phyloP scores from a whole-genome alignment of 805 yeast species.

The Pichia gijzeniarum region DNA sequence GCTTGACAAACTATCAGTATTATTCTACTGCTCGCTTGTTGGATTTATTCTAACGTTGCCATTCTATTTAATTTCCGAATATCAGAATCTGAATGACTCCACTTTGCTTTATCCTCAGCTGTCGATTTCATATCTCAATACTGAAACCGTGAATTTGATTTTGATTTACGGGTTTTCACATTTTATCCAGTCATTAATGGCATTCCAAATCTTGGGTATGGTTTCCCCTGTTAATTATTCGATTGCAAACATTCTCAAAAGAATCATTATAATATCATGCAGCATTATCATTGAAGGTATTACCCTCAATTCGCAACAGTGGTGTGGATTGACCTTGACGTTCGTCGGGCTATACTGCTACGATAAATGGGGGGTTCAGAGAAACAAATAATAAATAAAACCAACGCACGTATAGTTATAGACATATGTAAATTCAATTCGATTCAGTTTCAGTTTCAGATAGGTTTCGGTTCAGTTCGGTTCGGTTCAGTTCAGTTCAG shows the following conservation, averaged over 20 bases:
- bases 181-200: slow-evolving; percentile 65
- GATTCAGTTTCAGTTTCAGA: not conserved
- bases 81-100: slow-evolving; percentile 17
- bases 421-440: not conserved
- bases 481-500: not conserved
- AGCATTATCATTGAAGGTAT: slow-evolving; percentile 59
- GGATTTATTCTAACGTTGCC: slow-evolving; percentile 67
- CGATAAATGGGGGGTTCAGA: slow-evolving; percentile 56
- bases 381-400: slow-evolving; percentile 14
- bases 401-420: too few species aligned
- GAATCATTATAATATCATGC: slow-evolving; percentile 63
- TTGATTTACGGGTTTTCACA: slow-evolving; percentile 62
- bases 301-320: slow-evolving; percentile 35
- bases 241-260: slow-evolving; percentile 68
- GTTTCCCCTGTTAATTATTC: slow-evolving; percentile 74
- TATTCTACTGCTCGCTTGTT: slow-evolving; percentile 62
- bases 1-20: slow-evolving; percentile 63
- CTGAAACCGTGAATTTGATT: slow-evolving; percentile 33
- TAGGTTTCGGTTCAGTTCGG: too few species aligned
- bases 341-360: slow-evolving; percentile 60
- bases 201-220: slow-evolving; percentile 68
- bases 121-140: slow-evolving; percentile 27
- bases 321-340: slow-evolving; percentile 50
- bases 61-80: slow-evolving; percentile 54
- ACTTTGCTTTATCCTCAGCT: slow-evolving; percentile 23